Base-by-base conservation (phyloP, 768 basidiomycete genomes). In the Lactarius pseudohatsudake region DNA sequence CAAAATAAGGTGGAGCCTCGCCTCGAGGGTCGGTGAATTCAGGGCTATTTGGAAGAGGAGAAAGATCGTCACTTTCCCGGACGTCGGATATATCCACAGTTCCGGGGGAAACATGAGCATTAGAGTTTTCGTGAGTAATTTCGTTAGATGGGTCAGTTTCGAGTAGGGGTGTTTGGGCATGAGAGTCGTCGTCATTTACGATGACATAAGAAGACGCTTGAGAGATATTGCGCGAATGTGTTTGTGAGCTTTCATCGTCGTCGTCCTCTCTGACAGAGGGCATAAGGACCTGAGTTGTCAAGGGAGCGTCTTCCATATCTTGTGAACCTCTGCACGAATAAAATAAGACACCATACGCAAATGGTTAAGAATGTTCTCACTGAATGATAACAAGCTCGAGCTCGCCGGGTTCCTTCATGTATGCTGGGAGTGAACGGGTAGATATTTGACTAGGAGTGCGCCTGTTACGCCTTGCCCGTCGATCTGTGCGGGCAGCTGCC, bases 331-430 rank as follows among this genome's bases (percentile, higher is more conserved):
- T 87, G 70, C 16, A 43, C 38, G 6, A 26, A 61, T 28, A 60
- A n/a, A 20, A 41, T 66, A 34, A 69, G 66, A 61, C 38, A 1
- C 16, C 9, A 58, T 16, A 20, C 2, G 22, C 8, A 30, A 28
- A 30, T n/a, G 13, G 2, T 5, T 53, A 5, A 13, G 38, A 28
- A 15, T n/a, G 57, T 32, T 20, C 79, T 69, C 66, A 84, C 83
- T 82, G 75, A 54, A 76, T 79, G 60, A 94, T 85, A 6, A 94
- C 92, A 34, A 94, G 80, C 74, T 94, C 92, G 45, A 87, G 81
- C 57, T 92, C 92, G 18, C 91, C 91, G 0, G 92, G 90, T 67
- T 94, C 91, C 76, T 92, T 92, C 79, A 85, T 90, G 71, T 94
- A 94, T 34, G 81, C 84, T 6, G 92, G 92, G 36, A 94, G 74